Conservation (phyloP, 2,329 filamentous ascomycete genomes). For the Dothistroma pini region DNA sequence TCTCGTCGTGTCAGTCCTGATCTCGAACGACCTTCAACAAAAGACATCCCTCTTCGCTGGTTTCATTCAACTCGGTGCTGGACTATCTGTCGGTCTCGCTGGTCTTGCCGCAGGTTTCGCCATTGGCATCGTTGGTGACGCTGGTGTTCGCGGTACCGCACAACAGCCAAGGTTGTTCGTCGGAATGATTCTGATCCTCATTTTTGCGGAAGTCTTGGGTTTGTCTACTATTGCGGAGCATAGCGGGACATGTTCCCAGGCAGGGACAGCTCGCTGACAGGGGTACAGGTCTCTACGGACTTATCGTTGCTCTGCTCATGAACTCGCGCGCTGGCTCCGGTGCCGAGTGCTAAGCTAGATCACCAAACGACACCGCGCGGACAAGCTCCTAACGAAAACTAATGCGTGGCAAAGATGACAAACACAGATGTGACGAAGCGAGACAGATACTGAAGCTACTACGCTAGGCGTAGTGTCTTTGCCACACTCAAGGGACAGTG, state of each 20-base stretch:
- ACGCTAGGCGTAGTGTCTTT: constrained; percentile 1
- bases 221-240: constrained; percentile 39
- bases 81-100: constrained; percentile 47
- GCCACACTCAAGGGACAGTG: background rate
- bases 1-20: constrained; percentile 52
- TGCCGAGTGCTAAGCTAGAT: constrained; percentile 60
- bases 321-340: constrained; percentile 72
- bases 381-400: constrained; percentile 29
- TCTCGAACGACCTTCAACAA: constrained; percentile 51
- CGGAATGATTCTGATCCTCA: constrained; percentile 98
- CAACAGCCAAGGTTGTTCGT: constrained; percentile 86
- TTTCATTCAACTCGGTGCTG: constrained; percentile 53
- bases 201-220: constrained; percentile 99
- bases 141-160: constrained; percentile 81
- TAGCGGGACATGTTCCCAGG: background rate
- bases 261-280: constrained; percentile 13
- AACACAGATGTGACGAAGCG: constrained; percentile 2
- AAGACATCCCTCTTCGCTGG: constrained; percentile 47
- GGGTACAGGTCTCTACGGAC: constrained; percentile 83
- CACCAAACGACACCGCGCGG: constrained; percentile 50
- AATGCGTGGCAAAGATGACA: constrained; percentile 13
- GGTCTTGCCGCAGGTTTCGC: constrained; percentile 44
- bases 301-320: constrained; percentile 99
- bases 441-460: background rate
- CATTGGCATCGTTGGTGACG: constrained; percentile 64